These are phyloP conservation scores for Colletotrichum lentis DNA, from an alignment of 2,329 filamentous ascomycete species.

Conservation along the genomic window DNA sequence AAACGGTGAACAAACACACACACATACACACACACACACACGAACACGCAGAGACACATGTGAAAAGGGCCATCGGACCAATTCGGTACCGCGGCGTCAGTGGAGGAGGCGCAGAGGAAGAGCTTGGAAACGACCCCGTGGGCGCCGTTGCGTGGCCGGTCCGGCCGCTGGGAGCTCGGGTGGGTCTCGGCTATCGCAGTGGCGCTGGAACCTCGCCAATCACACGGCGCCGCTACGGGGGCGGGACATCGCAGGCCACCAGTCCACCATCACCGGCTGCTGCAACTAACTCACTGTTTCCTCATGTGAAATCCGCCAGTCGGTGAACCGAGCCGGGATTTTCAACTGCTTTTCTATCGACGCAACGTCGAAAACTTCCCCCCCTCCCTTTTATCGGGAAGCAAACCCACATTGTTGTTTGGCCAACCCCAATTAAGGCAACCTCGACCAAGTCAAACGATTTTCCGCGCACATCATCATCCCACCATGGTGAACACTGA, in stretches of 20 bases:
- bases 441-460: neutral
- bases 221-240: constrained; percentile 33
- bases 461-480: neutral
- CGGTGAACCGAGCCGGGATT: constrained; percentile 28
- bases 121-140: constrained; percentile 11
- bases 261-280: neutral
- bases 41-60: constrained; percentile 2
- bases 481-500: constrained; percentile 41
- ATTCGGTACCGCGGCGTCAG: constrained; percentile 4
- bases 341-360: neutral
- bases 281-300: neutral
- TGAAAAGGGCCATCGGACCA: constrained; percentile 5
- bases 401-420: neutral
- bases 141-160: constrained; percentile 29
- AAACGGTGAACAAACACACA: too few species aligned
- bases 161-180: constrained; percentile 32
- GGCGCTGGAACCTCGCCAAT: constrained; percentile 38
- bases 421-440: neutral
- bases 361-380: constrained; percentile 5
- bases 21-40: too few species aligned
- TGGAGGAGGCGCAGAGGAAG: neutral
- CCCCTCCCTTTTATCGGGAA: constrained; percentile 19
- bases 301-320: constrained; percentile 36
- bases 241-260: constrained; percentile 30
- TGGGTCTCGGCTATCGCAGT: constrained; percentile 36